Evolutionary conservation across 1,284 basidiomycete genomes (phyloP).

Genomic region (Cutaneotrichosporon curvatum): DNA sequence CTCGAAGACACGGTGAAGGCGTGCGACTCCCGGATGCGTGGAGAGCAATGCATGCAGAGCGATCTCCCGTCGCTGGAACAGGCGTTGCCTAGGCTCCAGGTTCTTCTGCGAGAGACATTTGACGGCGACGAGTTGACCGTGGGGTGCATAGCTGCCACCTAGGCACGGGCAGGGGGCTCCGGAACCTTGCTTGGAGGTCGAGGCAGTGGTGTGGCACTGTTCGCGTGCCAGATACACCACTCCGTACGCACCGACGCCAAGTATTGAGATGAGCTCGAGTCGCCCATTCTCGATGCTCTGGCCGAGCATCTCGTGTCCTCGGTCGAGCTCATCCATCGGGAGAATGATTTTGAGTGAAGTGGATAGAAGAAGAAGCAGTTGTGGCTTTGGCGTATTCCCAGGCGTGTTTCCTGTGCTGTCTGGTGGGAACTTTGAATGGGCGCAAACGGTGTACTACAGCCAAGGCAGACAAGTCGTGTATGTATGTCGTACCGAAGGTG

Average conservation of each 20-base stretch:
- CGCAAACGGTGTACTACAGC: too few relatives aligned
- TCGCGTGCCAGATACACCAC: slow-evolving; percentile 88
- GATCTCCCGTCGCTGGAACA: slow-evolving; percentile 72
- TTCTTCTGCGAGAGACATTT: slow-evolving; percentile 65
- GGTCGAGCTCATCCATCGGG: slow-evolving; percentile 21
- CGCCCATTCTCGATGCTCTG: slow-evolving; percentile 63
- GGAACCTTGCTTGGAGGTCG: background rate
- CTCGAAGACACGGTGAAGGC: slow-evolving; percentile 81
- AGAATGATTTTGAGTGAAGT: too few relatives aligned
- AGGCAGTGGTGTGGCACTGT: slow-evolving; percentile 15
- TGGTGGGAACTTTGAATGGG: too few relatives aligned
- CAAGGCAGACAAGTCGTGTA: too few relatives aligned
- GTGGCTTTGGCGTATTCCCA: too few relatives aligned
- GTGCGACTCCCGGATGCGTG: slow-evolving; percentile 72
- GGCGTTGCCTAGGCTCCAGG: slow-evolving; percentile 62
- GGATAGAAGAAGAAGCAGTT: too few relatives aligned
- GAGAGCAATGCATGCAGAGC: slow-evolving; percentile 59
- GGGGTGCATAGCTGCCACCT: slow-evolving; percentile 10
- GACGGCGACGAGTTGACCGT: slow-evolving; percentile 68
- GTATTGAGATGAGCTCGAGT: slow-evolving; percentile 60
- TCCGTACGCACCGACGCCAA: slow-evolving; percentile 92
- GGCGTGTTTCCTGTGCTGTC: too few relatives aligned
- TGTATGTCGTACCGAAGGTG: too few relatives aligned
- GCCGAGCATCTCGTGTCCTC: slow-evolving; percentile 48
- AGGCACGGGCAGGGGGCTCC: too few relatives aligned